phyloP scores from a whole-genome alignment of 805 yeast genomes.

The Groenewaldozyma salmanticensis region DNA sequence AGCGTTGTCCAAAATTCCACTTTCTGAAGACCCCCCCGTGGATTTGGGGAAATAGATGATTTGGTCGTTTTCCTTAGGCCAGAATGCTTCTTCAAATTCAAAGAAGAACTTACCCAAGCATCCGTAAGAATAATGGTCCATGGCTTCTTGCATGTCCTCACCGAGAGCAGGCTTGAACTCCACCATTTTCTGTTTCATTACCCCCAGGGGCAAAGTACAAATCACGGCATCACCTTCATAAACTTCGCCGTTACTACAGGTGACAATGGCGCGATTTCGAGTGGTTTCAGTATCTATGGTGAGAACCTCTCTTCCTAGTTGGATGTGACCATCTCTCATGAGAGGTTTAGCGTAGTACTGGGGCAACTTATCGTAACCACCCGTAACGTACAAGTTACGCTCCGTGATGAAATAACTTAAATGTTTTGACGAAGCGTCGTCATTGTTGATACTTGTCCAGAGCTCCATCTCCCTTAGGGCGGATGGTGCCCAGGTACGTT shows the following conservation, averaged over 20 bases:
- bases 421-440: conserved; percentile 13
- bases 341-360: conserved; percentile 14
- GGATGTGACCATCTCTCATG: conserved; percentile 11
- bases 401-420: conserved; percentile 14
- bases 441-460: conserved; percentile 14
- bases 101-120: conserved; percentile 25
- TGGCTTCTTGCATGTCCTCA: conserved; percentile 10
- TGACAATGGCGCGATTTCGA: conserved; percentile 7
- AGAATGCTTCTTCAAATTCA: conserved; percentile 21
- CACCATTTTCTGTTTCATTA: conserved; percentile 17
- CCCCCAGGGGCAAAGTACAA: conserved; percentile 24
- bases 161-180: conserved; percentile 19
- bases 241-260: conserved; percentile 1
- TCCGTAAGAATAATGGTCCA: conserved; percentile 19
- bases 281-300: conserved; percentile 7
- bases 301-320: conserved; percentile 13
- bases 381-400: conserved; percentile 16
- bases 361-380: conserved; percentile 17
- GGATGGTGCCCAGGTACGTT: conserved; percentile 16
- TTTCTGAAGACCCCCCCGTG: conserved; percentile 9
- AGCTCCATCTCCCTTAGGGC: conserved; percentile 16
- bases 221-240: conserved; percentile 21
- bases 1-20: conserved; percentile 14
- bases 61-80: conserved; percentile 22
- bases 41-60: conserved; percentile 17